Percentiles rank a stretch among this genome's conserved stretches.
Conservation (phyloP, 2,329 filamentous ascomycete genomes). For the Akanthomyces muscarius region DNA sequence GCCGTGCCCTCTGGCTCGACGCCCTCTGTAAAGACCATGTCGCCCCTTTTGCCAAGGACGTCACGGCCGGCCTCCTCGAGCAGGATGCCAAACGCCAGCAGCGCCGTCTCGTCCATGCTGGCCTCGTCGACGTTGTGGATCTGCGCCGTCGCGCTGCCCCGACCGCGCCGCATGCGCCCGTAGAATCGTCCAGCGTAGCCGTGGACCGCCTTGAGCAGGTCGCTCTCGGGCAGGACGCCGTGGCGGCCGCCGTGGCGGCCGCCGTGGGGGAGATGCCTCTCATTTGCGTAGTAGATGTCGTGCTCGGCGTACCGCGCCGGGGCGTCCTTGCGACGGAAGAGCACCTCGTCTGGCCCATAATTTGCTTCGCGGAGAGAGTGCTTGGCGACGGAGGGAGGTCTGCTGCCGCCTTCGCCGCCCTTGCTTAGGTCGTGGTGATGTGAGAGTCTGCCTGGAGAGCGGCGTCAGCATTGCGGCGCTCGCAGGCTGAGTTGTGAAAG, state of each 20-base stretch:
- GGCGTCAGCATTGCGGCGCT: not conserved
- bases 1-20: constrained; percentile 9
- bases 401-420: constrained; percentile 19
- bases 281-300: constrained; percentile 66
- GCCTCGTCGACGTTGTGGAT: constrained; percentile 42
- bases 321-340: constrained; percentile 62
- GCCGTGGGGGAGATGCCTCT: constrained; percentile 46
- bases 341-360: constrained; percentile 64
- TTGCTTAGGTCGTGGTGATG: not conserved
- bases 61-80: constrained; percentile 66
- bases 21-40: constrained; percentile 67
- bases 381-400: constrained; percentile 23
- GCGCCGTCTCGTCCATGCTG: constrained; percentile 74
- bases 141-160: constrained; percentile 16
- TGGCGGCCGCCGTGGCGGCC: constrained; percentile 41
- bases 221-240: constrained; percentile 59
- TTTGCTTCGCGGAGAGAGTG: constrained; percentile 20
- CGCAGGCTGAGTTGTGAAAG: not conserved
- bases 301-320: constrained; percentile 65
- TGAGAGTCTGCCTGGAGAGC: not conserved
- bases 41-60: constrained; percentile 59
- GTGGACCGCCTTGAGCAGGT: constrained; percentile 66
- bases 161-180: constrained; percentile 18
- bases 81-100: constrained; percentile 70
- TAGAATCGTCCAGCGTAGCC: constrained; percentile 66